phyloP scores from a whole-genome alignment of 768 basidiomycete genomes.

The Podaxis sp. region DNA sequence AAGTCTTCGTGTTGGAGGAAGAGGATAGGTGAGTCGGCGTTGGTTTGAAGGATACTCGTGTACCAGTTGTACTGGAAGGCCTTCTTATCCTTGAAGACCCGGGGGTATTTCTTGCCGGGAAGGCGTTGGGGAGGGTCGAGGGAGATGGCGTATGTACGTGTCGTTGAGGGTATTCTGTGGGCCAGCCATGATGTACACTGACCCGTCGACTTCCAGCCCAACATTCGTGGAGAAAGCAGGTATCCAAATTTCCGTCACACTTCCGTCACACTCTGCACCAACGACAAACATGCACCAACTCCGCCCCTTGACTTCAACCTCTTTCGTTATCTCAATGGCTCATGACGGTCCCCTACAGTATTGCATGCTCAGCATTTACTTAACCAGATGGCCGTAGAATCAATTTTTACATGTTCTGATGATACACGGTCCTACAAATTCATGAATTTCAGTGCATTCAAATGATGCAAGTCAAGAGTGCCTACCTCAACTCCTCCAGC shows the following conservation, averaged over 20 bases:
- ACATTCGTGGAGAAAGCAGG: slow-evolving; percentile 6
- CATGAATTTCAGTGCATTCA: too few species aligned
- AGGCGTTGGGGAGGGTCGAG: slow-evolving; percentile 46
- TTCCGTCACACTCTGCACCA: not conserved
- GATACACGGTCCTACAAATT: too few species aligned
- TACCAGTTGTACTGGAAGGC: slow-evolving; percentile 79
- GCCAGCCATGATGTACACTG: not conserved
- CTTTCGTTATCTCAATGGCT: too few species aligned
- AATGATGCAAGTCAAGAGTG: too few species aligned
- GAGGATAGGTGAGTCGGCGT: slow-evolving; percentile 57
- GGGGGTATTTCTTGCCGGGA: slow-evolving; percentile 50
- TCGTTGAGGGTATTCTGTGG: slow-evolving; percentile 5
- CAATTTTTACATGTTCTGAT: too few species aligned
- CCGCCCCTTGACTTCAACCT: not conserved
- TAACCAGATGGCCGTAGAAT: too few species aligned
- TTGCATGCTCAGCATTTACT: too few species aligned
- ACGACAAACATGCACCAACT: not conserved
- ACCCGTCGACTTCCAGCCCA: slow-evolving; percentile 1
- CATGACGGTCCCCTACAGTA: too few species aligned
- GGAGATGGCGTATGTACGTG: slow-evolving; percentile 53
- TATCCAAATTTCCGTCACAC: slow-evolving; percentile 3
- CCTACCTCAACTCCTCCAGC: too few species aligned
- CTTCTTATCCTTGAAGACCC: slow-evolving; percentile 77
- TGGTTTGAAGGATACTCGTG: slow-evolving; percentile 60
- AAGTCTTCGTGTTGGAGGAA: slow-evolving; percentile 80